A percentile compares a stretch with the other conserved stretches of the same genome.
phyloP scores from a whole-genome alignment of 495 filamentous ascomycete genomes.

The Oidiodendron maius region DNA sequence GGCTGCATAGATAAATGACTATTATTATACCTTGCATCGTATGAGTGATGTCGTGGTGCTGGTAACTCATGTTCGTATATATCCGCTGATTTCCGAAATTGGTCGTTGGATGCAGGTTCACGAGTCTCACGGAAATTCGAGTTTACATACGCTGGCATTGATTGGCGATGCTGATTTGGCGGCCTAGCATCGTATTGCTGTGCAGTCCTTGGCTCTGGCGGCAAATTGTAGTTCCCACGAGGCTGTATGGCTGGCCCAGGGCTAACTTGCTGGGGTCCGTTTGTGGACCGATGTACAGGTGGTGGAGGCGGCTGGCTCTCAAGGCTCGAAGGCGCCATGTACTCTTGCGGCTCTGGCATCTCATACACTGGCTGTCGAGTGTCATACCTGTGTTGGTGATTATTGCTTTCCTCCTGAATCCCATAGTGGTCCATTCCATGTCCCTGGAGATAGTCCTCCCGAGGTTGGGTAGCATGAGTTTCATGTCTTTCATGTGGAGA shows the following conservation, averaged over 20 bases:
- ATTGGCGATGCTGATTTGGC: conserved; percentile 17
- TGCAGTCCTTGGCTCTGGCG: not conserved
- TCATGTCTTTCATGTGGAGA: conserved; percentile 11
- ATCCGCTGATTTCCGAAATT: conserved; percentile 8
- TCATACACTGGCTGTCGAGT: conserved; percentile 13
- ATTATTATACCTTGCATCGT: conserved; percentile 38
- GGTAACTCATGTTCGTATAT: conserved; percentile 10
- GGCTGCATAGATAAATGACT: conserved; percentile 54
- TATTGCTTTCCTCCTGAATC: conserved; percentile 6
- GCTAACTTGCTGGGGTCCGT: conserved; percentile 12
- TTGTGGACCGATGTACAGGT: conserved; percentile 20
- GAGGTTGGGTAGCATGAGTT: conserved; percentile 8
- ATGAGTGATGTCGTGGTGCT: conserved; percentile 42
- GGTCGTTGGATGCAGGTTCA: conserved; percentile 13
- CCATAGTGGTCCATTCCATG: conserved; percentile 11
- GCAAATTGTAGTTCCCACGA: conserved; percentile 18
- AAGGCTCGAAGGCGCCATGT: conserved; percentile 18
- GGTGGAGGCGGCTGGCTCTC: conserved; percentile 23
- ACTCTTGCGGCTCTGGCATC: conserved; percentile 15
- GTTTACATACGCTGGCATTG: conserved; percentile 13
- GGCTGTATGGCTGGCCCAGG: conserved; percentile 7
- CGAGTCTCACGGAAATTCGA: conserved; percentile 15
- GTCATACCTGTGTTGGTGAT: conserved; percentile 7
- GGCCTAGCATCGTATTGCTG: conserved; percentile 6
- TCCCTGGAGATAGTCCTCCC: conserved; percentile 10